A percentile compares a stretch with the other conserved stretches of the same genome.
These are phyloP conservation scores for Cryptococcus sp. DNA, from an alignment of 1,284 basidiomycete genomes.

Conservation along the genomic window DNA sequence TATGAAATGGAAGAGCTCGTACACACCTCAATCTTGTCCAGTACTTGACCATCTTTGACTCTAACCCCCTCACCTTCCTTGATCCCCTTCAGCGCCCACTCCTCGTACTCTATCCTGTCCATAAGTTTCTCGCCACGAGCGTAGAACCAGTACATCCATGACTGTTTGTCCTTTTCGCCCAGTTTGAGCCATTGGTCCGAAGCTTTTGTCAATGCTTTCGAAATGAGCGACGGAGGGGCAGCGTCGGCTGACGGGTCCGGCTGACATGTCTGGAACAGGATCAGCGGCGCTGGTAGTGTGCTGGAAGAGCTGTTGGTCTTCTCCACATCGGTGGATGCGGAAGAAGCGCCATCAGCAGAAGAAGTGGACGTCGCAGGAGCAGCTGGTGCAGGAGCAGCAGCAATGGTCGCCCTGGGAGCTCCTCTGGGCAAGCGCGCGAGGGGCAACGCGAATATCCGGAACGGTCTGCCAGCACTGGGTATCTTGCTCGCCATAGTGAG, in stretches of 20 bases:
- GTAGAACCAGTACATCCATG: conserved; percentile 50
- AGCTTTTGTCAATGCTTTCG: conserved; percentile 37
- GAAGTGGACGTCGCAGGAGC: neutral
- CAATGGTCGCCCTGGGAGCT: neutral
- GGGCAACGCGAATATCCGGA: conserved; percentile 23
- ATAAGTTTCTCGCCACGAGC: conserved; percentile 51
- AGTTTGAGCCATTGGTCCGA: conserved; percentile 47
- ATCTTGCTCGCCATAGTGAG: conserved; percentile 14
- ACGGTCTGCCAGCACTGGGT: conserved; percentile 6
- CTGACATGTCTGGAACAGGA: conserved; percentile 24
- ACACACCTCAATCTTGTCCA: conserved; percentile 39
- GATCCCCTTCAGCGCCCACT: conserved; percentile 49
- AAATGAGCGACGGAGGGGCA: conserved; percentile 2
- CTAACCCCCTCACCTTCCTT: conserved; percentile 42
- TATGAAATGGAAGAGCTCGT: neutral
- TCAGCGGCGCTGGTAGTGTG: neutral
- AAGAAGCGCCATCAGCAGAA: neutral
- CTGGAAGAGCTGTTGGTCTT: neutral
- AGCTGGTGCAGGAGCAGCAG: conserved; percentile 4
- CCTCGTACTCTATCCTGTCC: conserved; percentile 53
- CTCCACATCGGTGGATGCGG: neutral
- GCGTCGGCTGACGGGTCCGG: conserved; percentile 16
- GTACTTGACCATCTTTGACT: conserved; percentile 33
- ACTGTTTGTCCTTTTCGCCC: conserved; percentile 40
- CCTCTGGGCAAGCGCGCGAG: conserved; percentile 16